A percentile compares a stretch with the other conserved stretches of the same genome.
Conservation (phyloP, 2,329 filamentous ascomycete species). For the Trichoderma afroharzianum region DNA sequence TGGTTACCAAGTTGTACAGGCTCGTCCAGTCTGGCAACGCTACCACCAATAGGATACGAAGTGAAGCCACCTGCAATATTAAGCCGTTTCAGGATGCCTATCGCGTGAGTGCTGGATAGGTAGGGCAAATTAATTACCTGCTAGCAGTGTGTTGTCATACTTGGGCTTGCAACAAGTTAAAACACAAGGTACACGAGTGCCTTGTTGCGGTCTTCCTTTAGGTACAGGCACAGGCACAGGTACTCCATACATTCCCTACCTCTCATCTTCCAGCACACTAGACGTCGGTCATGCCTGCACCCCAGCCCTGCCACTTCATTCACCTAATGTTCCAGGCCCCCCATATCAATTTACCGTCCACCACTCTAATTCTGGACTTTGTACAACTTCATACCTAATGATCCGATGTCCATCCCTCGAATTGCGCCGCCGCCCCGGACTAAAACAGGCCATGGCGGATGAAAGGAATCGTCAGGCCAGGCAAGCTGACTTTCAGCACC, state of each 20-base stretch:
- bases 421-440: neutral
- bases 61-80: neutral
- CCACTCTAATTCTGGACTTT: neutral
- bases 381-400: neutral
- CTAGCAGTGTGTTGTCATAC: neutral
- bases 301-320: neutral
- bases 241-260: neutral
- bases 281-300: neutral
- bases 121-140: neutral
- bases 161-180: neutral
- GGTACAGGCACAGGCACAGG: neutral
- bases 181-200: neutral
- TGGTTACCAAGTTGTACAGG: neutral
- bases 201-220: neutral
- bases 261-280: neutral
- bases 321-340: neutral
- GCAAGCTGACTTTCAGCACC: slow-evolving; percentile 4
- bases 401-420: neutral
- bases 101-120: neutral
- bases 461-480: neutral
- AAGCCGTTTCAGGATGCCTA: neutral
- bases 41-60: neutral
- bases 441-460: neutral
- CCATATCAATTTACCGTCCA: neutral
- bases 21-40: neutral